A percentile compares a stretch with the other conserved stretches of the same genome.
Evolutionary conservation across 2,329 filamentous ascomycete species (phyloP).

Genomic region (Phoma sp.): DNA sequence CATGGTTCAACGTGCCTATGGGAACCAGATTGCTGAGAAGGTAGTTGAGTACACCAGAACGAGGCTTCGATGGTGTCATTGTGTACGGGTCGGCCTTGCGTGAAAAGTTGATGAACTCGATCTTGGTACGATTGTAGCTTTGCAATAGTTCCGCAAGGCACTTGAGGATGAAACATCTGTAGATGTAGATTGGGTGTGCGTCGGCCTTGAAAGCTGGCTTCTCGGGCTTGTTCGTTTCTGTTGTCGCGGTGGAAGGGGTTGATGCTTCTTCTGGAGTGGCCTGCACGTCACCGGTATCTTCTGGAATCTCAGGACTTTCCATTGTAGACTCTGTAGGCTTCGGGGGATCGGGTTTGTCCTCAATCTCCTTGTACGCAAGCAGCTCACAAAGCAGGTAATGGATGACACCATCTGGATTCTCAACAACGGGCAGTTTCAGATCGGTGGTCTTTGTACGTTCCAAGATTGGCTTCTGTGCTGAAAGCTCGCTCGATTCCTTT

Average conservation of each 20-base stretch:
- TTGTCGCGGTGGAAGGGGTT: constrained; percentile 12
- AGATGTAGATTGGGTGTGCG: constrained; percentile 94
- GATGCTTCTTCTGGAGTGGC: constrained; percentile 17
- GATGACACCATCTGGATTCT: constrained; percentile 92
- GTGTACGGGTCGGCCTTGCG: constrained; percentile 84
- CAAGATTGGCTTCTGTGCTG: constrained; percentile 54
- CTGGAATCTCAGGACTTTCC: constrained; percentile 14
- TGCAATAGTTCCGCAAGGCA: constrained; percentile 88
- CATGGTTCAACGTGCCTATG: constrained; percentile 69
- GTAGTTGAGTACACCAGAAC: constrained; percentile 92
- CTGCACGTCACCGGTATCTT: not conserved
- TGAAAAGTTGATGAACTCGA: constrained; percentile 99
- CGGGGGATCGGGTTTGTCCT: constrained; percentile 73
- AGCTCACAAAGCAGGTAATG: constrained; percentile 94
- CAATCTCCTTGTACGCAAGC: constrained; percentile 88
- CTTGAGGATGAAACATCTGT: constrained; percentile 92
- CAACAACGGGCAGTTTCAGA: constrained; percentile 80
- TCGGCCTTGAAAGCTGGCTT: constrained; percentile 87
- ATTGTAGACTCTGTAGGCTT: constrained; percentile 53
- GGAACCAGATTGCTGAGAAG: constrained; percentile 80
- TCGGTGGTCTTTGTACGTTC: constrained; percentile 73
- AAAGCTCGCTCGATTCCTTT: constrained; percentile 41
- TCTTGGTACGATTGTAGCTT: constrained; percentile 92
- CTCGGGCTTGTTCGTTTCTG: constrained; percentile 53
- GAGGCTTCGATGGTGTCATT: constrained; percentile 89